phyloP scores from a whole-genome alignment of 768 basidiomycete species.

The Tulasnella sp. region DNA sequence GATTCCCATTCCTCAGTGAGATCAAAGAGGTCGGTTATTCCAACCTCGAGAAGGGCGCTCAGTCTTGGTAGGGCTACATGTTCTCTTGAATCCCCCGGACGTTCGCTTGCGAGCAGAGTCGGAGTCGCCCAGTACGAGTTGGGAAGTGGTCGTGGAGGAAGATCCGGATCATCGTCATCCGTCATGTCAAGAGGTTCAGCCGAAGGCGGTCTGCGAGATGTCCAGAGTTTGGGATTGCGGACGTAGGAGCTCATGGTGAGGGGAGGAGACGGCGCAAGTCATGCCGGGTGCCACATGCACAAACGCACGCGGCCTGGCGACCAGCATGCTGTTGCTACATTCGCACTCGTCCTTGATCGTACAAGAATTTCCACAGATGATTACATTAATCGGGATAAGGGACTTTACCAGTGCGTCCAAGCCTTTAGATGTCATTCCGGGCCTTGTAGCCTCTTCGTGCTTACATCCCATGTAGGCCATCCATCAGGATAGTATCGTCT shows the following conservation, averaged over 20 bases:
- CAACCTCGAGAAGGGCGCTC: slow-evolving; percentile 7
- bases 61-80: background rate
- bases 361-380: background rate
- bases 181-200: slow-evolving; percentile 4
- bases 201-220: background rate
- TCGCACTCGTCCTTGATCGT: background rate
- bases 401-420: background rate
- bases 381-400: background rate
- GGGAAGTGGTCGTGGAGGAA: slow-evolving; percentile 27
- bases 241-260: background rate
- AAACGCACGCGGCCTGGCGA: background rate
- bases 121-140: slow-evolving; percentile 31
- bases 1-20: slow-evolving; percentile 21
- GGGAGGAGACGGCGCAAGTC: background rate
- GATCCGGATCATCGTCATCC: slow-evolving; percentile 6
- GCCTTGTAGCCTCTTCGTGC: too few species aligned
- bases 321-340: background rate
- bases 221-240: slow-evolving; percentile 24
- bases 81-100: background rate
- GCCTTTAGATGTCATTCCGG: background rate
- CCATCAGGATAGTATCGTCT: background rate
- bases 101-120: slow-evolving; percentile 27
- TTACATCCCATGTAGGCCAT: too few species aligned
- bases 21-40: slow-evolving; percentile 26
- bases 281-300: background rate